These are phyloP conservation scores for Pichia gijzeniarum DNA, from an alignment of 805 yeast species.

Conservation along the genomic window DNA sequence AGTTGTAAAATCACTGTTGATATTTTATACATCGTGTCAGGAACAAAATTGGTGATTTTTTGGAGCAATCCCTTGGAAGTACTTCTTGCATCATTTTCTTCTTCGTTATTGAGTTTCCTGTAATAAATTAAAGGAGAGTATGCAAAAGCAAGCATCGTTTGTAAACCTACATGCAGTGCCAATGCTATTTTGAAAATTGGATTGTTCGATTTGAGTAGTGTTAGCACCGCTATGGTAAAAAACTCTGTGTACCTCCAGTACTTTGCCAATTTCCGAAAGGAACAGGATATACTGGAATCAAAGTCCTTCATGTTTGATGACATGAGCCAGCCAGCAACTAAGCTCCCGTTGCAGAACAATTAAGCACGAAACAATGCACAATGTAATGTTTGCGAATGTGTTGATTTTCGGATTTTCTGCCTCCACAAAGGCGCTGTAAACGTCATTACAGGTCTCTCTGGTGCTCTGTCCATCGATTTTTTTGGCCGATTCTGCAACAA, in stretches of 20 bases:
- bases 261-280: conserved; percentile 13
- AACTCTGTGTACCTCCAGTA: conserved; percentile 15
- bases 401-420: too few relatives aligned
- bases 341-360: too few relatives aligned
- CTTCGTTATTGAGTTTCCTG: conserved; percentile 13
- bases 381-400: too few relatives aligned
- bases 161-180: conserved; percentile 26
- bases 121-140: conserved; percentile 23
- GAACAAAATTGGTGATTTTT: conserved; percentile 19
- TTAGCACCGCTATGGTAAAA: conserved; percentile 7
- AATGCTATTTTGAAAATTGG: conserved; percentile 25
- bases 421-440: conserved; percentile 2
- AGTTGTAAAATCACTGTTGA: conserved; percentile 15
- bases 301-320: neutral
- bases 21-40: conserved; percentile 19
- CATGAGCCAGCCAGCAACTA: too few relatives aligned
- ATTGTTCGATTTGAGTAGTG: conserved; percentile 19
- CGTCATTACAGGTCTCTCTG: neutral
- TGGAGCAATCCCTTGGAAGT: conserved; percentile 15
- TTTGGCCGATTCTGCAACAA: too few relatives aligned
- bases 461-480: too few relatives aligned
- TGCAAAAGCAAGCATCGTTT: conserved; percentile 13
- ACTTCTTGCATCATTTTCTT: neutral
- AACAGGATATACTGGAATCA: conserved; percentile 1
- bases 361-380: too few relatives aligned